Conservation (phyloP, 2,329 filamentous ascomycete species). For the Diaporthe helianthi region DNA sequence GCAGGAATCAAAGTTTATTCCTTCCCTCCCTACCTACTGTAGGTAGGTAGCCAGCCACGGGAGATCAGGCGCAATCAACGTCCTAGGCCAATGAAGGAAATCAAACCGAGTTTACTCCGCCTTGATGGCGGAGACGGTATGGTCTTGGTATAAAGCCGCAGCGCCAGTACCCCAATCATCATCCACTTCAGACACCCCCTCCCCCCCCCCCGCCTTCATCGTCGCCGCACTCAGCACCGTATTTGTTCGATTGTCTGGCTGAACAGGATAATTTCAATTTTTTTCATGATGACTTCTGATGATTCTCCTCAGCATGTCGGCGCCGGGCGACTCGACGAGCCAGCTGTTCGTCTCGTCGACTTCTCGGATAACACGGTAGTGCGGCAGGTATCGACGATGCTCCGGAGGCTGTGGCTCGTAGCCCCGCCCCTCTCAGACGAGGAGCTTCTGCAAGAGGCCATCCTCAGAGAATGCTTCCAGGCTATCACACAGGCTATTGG, state of each 20-base stretch:
- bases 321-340: not conserved
- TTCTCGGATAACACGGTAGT: slow-evolving; percentile 31
- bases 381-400: slow-evolving; percentile 32
- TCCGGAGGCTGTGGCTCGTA: slow-evolving; percentile 35
- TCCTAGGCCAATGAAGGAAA: slow-evolving; percentile 9
- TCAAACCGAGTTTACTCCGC: slow-evolving; percentile 23
- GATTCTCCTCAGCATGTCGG: not conserved
- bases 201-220: not conserved
- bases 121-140: slow-evolving; percentile 7
- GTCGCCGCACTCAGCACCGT: not conserved
- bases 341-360: slow-evolving; percentile 22
- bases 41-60: not conserved
- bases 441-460: slow-evolving; percentile 25
- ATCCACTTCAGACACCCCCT: too few species aligned
- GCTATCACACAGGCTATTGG: slow-evolving; percentile 23
- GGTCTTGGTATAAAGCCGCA: slow-evolving; percentile 24
- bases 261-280: not conserved
- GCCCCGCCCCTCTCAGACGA: slow-evolving; percentile 30
- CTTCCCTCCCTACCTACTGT: too few species aligned
- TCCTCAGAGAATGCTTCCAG: slow-evolving; percentile 22
- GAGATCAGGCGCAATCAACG: not conserved
- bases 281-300: not conserved
- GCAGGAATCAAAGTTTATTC: not conserved
- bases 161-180: not conserved
- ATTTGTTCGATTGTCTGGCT: not conserved